Base-by-base conservation (phyloP, 306 rosid species). In the Coriaria nepalensis region DNA sequence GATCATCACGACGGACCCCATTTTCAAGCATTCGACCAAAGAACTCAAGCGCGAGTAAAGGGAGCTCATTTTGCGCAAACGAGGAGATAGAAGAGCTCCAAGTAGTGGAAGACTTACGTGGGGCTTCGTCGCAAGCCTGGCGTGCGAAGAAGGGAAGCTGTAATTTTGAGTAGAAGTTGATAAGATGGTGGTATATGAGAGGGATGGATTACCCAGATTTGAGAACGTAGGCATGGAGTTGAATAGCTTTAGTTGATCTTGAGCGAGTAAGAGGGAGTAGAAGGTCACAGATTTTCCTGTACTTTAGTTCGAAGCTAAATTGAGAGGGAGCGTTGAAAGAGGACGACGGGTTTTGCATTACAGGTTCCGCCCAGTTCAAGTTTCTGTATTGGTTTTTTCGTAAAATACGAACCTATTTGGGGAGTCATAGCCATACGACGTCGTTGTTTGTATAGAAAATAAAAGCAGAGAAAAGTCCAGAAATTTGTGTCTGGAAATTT, bases 61-160 rank as follows among this genome's bases (percentile, higher is more conserved):
- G 97, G 29, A 68, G 83, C 50, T 88, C 93, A 59, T 81, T 83
- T 54, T 83, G 86, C 35, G 95, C 75, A 41, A 80, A 74, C 3
- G 86, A 73, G 14, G 97, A 79, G 52, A 81, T 76, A 9, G 78
- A 56, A 2, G 97, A 83, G 59, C 95, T 83, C 95, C 90, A 81
- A 20, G 93, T 88, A 32, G 95, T 78, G 43, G 82, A 45, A 0
- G 90, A 68, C 33, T 54, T 68, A 0, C 35, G 57, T 0, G 83
- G 72, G 7, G 78, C 48, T 10, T 75, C 75, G 6, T 76, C 45
- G 48, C 81, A 83, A 45, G 78, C 61, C 58, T 57, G 65, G 58
- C 37, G 49, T n/a, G 86, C 71, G 12, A 57, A 56, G 29, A 65
- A 55, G 5, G 95, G 90, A 2, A 78, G 69, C 38, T 74, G 79